These are phyloP conservation scores for Meyerozyma elateridarum DNA, from an alignment of 1,139 yeast genomes.

Conservation along the genomic window DNA sequence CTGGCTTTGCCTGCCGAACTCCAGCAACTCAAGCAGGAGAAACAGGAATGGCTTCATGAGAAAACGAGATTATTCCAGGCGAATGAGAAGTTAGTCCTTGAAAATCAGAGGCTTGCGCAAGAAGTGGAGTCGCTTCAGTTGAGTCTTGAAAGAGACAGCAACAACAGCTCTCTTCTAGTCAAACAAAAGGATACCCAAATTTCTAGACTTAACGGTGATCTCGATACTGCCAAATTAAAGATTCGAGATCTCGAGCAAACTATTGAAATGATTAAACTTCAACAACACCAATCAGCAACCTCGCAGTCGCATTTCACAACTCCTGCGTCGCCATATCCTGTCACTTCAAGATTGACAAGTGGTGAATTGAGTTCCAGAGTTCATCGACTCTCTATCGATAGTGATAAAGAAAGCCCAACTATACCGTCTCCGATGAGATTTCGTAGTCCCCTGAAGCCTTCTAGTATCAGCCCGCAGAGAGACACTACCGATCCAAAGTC, in stretches of 20 bases:
- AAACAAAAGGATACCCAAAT: slow-evolving; percentile 68
- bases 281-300: slow-evolving; percentile 18
- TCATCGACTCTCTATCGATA: slow-evolving; percentile 41
- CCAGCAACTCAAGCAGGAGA: slow-evolving; percentile 48
- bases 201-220: slow-evolving; percentile 53
- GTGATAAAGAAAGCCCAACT: slow-evolving; percentile 17
- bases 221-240: slow-evolving; percentile 49
- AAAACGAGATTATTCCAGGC: slow-evolving; percentile 35
- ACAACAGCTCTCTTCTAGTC: slow-evolving; percentile 45
- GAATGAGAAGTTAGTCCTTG: slow-evolving; percentile 40
- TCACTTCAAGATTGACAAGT: slow-evolving; percentile 21
- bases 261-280: slow-evolving; percentile 40
- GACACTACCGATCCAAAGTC: slow-evolving; percentile 15
- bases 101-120: slow-evolving; percentile 37
- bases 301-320: slow-evolving; percentile 8
- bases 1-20: slow-evolving; percentile 44
- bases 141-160: slow-evolving; percentile 42
- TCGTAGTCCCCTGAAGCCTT: slow-evolving; percentile 17
- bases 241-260: slow-evolving; percentile 50
- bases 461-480: slow-evolving; percentile 12
- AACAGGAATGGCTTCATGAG: slow-evolving; percentile 45
- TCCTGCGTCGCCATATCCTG: slow-evolving; percentile 1
- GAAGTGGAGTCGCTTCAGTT: too few species aligned
- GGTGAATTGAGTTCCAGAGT: slow-evolving; percentile 44
- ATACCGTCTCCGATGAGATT: slow-evolving; percentile 11